These are phyloP conservation scores for Aphanomyces astaci DNA, from an alignment of 352 stramenopile genomes.

Conservation along the genomic window DNA sequence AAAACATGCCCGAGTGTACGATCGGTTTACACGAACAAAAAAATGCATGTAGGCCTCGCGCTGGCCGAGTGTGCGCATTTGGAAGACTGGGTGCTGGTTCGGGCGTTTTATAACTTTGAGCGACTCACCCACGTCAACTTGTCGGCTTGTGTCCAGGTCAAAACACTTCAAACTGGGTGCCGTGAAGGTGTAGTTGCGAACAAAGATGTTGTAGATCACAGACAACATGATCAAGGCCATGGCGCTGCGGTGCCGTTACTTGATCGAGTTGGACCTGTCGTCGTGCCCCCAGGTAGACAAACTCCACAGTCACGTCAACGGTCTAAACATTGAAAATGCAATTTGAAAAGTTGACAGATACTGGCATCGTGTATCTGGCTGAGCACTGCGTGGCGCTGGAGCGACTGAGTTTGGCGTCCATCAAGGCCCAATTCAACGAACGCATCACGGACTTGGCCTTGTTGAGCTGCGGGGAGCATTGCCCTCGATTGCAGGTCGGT, in stretches of 20 bases:
- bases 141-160: conserved; percentile 61
- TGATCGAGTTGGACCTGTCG: conserved; percentile 64
- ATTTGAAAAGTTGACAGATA: conserved; percentile 58
- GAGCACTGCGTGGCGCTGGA: conserved; percentile 63
- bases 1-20: not conserved
- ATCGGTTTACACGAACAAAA: not conserved
- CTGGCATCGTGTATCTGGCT: conserved; percentile 73
- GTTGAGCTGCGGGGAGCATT: conserved; percentile 64
- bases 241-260: conserved; percentile 48
- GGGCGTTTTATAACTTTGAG: conserved; percentile 52
- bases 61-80: conserved; percentile 53
- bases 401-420: conserved; percentile 54
- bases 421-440: conserved; percentile 46
- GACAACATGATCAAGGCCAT: conserved; percentile 82
- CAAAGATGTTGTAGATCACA: conserved; percentile 47
- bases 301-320: no score
- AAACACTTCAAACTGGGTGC: no score
- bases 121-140: conserved; percentile 49
- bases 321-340: no score
- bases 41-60: conserved; percentile 31
- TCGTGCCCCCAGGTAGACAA: conserved; percentile 54
- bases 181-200: no score
- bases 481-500: conserved; percentile 29
- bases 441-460: conserved; percentile 86
- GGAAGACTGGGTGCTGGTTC: conserved; percentile 58